Base-by-base conservation (phyloP, 2,329 filamentous ascomycete species). In the Grosmannia penicillata region DNA sequence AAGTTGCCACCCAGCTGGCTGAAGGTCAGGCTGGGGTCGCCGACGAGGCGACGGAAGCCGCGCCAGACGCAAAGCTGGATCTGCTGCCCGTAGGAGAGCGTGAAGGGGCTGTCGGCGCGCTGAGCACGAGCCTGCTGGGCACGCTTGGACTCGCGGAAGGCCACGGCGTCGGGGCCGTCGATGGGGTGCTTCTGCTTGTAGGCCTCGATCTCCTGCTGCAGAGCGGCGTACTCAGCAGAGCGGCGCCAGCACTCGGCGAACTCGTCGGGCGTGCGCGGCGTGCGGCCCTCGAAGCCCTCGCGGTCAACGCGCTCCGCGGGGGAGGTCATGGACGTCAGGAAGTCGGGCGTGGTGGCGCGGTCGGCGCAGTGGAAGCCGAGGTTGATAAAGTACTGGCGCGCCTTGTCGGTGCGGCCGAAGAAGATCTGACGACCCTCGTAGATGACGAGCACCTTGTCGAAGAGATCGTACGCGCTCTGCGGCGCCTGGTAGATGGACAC, bases 1-100 rank as follows among this genome's bases (percentile, higher is more conserved):
- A 77, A 70, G 57, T 93, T 93, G 47, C 76, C 81, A 39, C 85
- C 61, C 17, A 78, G 65, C 42, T 75, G 68, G 26, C 73, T 75
- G 18, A 87, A 47, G 1, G 81, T 83, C 48, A 91, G 62, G 51
- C 72, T 80, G 17, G 82, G 78, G 52, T 95, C 87, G 37, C 81
- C 82, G 39, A 65, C 68, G 8, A 94, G 65, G 37, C 87, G 75
- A 51, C 75, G 72, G 62, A 79, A 91, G 10, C 84, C 85, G 52
- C 87, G 79, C 65, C 76, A 77, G 35, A 93, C 62, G 54, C 86
- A 94, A 11, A 95, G 73, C 43, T 69, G 56, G 45, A 94, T 58
- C 56, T 95, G 87, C 56, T 87, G 77, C 4, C 43, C 36, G 47
- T 79, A 82, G 0, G 84, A 89, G 27, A 94, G 63, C 1, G 84